Evolutionary conservation across 116 monocot genomes (phyloP).

Genomic region (Papilionanthe hybrid): DNA sequence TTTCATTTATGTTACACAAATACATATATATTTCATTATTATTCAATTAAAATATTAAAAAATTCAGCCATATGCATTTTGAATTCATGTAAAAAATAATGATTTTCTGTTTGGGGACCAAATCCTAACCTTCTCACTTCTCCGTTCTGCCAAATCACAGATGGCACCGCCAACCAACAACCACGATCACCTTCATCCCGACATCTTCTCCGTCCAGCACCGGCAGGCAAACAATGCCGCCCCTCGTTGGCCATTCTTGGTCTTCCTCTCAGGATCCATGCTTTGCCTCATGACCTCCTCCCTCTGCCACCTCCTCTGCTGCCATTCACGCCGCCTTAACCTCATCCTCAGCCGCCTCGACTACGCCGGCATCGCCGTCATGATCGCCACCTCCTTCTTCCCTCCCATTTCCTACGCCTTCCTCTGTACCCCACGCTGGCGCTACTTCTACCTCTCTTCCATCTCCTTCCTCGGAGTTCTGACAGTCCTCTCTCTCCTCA

Average conservation of each 20-base stretch:
- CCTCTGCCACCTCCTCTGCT: conserved; percentile 88
- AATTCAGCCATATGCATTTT: too few relatives aligned
- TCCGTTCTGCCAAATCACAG: too few relatives aligned
- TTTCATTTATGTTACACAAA: too few relatives aligned
- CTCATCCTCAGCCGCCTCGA: conserved; percentile 78
- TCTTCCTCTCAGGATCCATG: conserved; percentile 77
- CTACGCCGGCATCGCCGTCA: conserved; percentile 87
- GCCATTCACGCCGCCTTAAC: conserved; percentile 77
- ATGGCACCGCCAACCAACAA: too few relatives aligned
- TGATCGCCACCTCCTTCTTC: conserved; percentile 97
- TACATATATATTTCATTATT: too few relatives aligned
- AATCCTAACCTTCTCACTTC: too few relatives aligned
- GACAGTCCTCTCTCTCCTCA: conserved; percentile 59
- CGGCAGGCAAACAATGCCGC: neutral
- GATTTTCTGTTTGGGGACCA: too few relatives aligned
- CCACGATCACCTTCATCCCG: neutral
- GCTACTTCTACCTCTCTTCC: conserved; percentile 54
- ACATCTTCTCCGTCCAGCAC: neutral
- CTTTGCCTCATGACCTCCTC: conserved; percentile 75
- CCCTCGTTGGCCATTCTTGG: conserved; percentile 81
- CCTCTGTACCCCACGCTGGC: conserved; percentile 64
- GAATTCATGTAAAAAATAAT: too few relatives aligned
- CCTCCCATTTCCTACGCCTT: conserved; percentile 98
- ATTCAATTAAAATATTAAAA: too few relatives aligned
- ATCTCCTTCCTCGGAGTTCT: conserved; percentile 53